Base-by-base conservation (phyloP, 1,139 yeast species). In the Magnusiomyces tetraspermus region DNA sequence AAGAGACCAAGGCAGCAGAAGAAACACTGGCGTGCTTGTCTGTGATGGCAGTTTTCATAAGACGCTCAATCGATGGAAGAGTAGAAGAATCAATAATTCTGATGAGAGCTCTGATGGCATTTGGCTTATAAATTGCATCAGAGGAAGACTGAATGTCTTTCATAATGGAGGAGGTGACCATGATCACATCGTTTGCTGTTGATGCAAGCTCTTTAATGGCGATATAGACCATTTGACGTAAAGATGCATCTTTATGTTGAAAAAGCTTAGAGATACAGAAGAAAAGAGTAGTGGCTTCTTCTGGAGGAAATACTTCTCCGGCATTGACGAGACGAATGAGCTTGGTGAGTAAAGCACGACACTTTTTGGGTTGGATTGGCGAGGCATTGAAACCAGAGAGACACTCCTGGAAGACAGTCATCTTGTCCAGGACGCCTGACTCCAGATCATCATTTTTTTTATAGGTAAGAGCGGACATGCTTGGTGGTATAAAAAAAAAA, bases 101-200 rank as follows among this genome's bases (percentile, higher is more conserved):
- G 22, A 90, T 81, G 62, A 92, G 77, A 0, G 98, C 86, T 67
- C 98, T 82, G 60, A 92, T 85, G 33, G 99, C 97, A 68, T 92
- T 85, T 54, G 98, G 96, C 67, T 90, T 88, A 71, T 85, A 89
- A 55, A 89, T 75, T 59, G 81, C 76, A 58, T 88, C 95, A 59
- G 90, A 90, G 56, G 84, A 83, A 49, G 67, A 69, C 71, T 94
- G 97, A 55, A 92, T 87, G 71, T 92, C 98, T 73, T 90, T 90
- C 97, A 92, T 94, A 64, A 92, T 90, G 22, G 96, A 87, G 6
- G 97, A 87, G 33, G 98, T 92, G 36, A 92, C 97, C 97, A 92
- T 94, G 70, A 92, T 79, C 53, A 88, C 88, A 71, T 92, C 97
- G 62, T 88, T 89, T 19, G 97, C 88, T 54, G 85, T 79, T 19